Evolutionary conservation across 768 basidiomycete genomes (phyloP), one percentile per base, ranked within the genome.

Genomic region (Gautieria morchelliformis): DNA sequence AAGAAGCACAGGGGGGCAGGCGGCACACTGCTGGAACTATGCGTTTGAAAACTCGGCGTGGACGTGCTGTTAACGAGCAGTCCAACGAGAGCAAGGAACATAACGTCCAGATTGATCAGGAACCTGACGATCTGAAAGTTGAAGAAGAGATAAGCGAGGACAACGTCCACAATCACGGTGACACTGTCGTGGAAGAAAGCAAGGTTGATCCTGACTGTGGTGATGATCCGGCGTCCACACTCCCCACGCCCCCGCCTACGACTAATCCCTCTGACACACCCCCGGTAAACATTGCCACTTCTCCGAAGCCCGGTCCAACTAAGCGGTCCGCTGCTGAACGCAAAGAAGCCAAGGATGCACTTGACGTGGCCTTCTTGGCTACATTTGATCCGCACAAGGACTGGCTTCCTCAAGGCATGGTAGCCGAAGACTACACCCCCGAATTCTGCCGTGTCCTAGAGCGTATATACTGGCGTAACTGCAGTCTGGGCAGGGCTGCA

Each of bases 381-480:
- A 72, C 72, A 0, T 95, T 94, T 64, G 80, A 87, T 53, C 87
- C 89, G 0, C 74, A 76, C 42, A 72, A 73, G 8, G 83, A 85
- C 58, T 96, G 93, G 93, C 70, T 95, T 7, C 93, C 93, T 8
- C 73, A 78, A 1, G 80, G 80, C 53, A 94, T 90, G 0, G 76
- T 73, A 9, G 66, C 83, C 0, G 72, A 77, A 15, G 93, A 97
- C 67, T 99, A 93, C 64, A 93, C 89, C 0, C 78, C 80, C 12
- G 93, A 95, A 60, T 88, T 90, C 59, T 96, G 94, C 68, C 80
- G 82, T 59, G 83, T 85, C 60, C 77, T 98, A 19, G 94, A 97
- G 71, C 77, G 93, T 32, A 79, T 85, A 55, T 97, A 84, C 70
- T 99, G 96, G 96, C 77, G 93, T 53, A 93, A 89, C 62, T 84